Percentiles rank a stretch among this genome's conserved stretches.
Conservation (phyloP, 1,284 basidiomycete species). For the Cystobasidium sp. region DNA sequence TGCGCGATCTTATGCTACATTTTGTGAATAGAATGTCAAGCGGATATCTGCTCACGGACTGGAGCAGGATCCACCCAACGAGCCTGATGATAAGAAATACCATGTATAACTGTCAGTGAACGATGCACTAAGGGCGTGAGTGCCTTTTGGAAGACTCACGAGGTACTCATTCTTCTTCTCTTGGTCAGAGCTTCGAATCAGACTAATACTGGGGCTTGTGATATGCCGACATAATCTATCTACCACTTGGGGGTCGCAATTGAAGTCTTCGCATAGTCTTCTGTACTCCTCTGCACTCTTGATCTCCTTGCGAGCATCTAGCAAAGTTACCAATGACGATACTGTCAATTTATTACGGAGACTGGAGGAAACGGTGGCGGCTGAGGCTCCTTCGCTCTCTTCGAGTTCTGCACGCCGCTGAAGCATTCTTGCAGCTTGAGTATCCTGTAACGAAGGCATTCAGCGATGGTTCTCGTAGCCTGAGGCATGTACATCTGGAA, state of each 20-base stretch:
- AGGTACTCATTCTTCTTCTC: slow-evolving; percentile 40
- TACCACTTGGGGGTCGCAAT: slow-evolving; percentile 29
- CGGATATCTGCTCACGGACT: slow-evolving; percentile 8
- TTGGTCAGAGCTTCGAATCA: slow-evolving; percentile 15
- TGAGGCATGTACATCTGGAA: slow-evolving; percentile 1
- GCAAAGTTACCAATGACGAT: slow-evolving; percentile 12
- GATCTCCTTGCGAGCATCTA: slow-evolving; percentile 39
- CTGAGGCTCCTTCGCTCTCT: slow-evolving; percentile 31
- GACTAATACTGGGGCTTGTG: slow-evolving; percentile 28
- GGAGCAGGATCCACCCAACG: slow-evolving; percentile 42
- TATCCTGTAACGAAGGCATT: slow-evolving; percentile 14
- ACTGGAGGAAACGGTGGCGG: slow-evolving; percentile 22
- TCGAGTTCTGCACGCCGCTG: slow-evolving; percentile 40
- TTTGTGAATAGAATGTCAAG: no score
- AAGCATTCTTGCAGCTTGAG: slow-evolving; percentile 23
- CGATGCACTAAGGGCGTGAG: background rate
- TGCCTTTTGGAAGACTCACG: background rate
- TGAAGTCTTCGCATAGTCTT: slow-evolving; percentile 38
- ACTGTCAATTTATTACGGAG: slow-evolving; percentile 27
- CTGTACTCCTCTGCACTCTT: slow-evolving; percentile 20
- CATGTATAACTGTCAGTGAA: background rate
- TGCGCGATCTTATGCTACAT: no score
- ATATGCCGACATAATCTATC: slow-evolving; percentile 14
- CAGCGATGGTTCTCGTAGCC: background rate
- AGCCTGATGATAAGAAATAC: slow-evolving; percentile 20